Base-by-base conservation (phyloP, 495 filamentous ascomycete species). In the Tetracladium marchalianum region DNA sequence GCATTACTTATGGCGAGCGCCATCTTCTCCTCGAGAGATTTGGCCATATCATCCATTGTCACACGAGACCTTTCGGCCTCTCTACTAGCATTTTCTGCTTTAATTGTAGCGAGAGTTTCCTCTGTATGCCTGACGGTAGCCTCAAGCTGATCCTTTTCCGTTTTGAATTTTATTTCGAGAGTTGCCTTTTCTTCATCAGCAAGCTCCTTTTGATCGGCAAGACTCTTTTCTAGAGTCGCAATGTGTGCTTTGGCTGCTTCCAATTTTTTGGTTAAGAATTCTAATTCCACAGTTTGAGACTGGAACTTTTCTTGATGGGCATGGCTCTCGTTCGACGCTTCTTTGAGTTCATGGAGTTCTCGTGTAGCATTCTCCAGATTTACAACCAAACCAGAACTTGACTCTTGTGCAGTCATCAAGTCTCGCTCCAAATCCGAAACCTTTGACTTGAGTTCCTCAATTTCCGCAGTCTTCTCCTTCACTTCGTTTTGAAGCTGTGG, bases 401-500 rank as follows among this genome's bases (percentile, higher is more conserved):
- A 67, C 0, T 62, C 56, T 5, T 64, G 57, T 1, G 53, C 48
- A 5, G 44, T 50, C 31, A 49, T 70, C 1, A 73, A 52, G 65
- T 74, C 64, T 57, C 70, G 54, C 17, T 59, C 49, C 11, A 61
- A 31, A n/a, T 34, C 50, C 5, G 32, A 72, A 13, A 85, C 62
- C 43, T 85, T 77, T 9, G 66, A 60, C 53, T 82, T 82, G 13
- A 90, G 72, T 15, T 69, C 67, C 31, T 75, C 71, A 27, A 89
- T 72, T 56, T 89, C 81, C 31, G 74, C 68, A 48, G 87, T 77
- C 35, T 73, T 73, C 44, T 69, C 67, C 49, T 80, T 66, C 40
- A 87, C 54, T 51, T 81, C 77, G 1, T 66, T 61, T 45, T 81
- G 71, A n/a, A 87, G 54, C 13, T 78, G 73, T 12, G 81, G 80